phyloP scores from a whole-genome alignment of 805 yeast genomes.

The Teunomyces kruisii region DNA sequence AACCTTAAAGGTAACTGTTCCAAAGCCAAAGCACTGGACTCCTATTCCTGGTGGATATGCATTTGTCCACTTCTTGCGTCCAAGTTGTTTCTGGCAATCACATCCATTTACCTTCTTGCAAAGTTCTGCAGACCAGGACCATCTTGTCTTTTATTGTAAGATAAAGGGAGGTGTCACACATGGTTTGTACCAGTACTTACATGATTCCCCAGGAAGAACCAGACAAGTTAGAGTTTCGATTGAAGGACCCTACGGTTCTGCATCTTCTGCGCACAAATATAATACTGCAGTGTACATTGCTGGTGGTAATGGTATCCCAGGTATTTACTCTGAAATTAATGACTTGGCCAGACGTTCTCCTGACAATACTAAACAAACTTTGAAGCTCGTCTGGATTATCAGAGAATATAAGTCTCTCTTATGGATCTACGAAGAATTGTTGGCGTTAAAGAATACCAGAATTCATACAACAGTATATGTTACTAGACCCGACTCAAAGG shows the following conservation, averaged over 20 bases:
- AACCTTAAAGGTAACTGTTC: slow-evolving; percentile 49
- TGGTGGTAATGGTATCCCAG: slow-evolving; percentile 67
- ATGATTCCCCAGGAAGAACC: slow-evolving; percentile 25
- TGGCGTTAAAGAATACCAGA: slow-evolving; percentile 22
- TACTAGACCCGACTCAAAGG: slow-evolving; percentile 23
- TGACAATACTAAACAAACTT: slow-evolving; percentile 8
- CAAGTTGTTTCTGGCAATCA: slow-evolving; percentile 31
- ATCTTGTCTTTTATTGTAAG: slow-evolving; percentile 18
- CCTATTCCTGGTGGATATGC: slow-evolving; percentile 22
- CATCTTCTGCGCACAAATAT: slow-evolving; percentile 46
- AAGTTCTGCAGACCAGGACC: slow-evolving; percentile 17
- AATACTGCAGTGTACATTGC: slow-evolving; percentile 51
- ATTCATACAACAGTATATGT: slow-evolving; percentile 30
- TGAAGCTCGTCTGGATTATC: slow-evolving; percentile 59
- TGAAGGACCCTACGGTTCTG: slow-evolving; percentile 62
- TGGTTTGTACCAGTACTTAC: slow-evolving; percentile 30
- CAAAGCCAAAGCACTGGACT: slow-evolving; percentile 54
- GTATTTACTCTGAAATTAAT: slow-evolving; percentile 43
- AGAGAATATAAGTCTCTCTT: slow-evolving; percentile 49
- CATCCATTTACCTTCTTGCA: slow-evolving; percentile 26
- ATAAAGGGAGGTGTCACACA: slow-evolving; percentile 28
- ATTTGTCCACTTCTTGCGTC: slow-evolving; percentile 22
- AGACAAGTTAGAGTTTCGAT: slow-evolving; percentile 29
- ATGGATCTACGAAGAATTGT: slow-evolving; percentile 48
- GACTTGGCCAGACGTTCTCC: slow-evolving; percentile 19